A percentile compares a stretch with the other conserved stretches of the same genome.
These are phyloP conservation scores for Suillus hirtellus DNA, from an alignment of 768 basidiomycete genomes.

Conservation along the genomic window DNA sequence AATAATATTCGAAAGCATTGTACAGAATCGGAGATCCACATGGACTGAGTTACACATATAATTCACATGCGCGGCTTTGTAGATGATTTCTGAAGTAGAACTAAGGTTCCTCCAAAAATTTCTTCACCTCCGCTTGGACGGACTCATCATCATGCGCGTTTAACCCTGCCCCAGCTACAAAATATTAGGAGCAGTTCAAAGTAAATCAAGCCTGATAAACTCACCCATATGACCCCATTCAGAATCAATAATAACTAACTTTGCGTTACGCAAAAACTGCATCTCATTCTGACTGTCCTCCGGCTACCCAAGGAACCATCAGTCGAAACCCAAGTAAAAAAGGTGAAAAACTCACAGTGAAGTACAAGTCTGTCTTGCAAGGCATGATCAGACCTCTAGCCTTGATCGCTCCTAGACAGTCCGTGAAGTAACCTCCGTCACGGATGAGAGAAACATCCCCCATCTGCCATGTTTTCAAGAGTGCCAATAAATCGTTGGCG, in stretches of 20 bases:
- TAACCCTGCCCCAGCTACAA: slow-evolving; percentile 44
- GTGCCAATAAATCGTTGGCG: slow-evolving; percentile 53
- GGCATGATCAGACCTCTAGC: slow-evolving; percentile 60
- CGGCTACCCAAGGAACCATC: slow-evolving; percentile 37
- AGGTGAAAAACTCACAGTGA: slow-evolving; percentile 39
- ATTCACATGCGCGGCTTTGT: not conserved
- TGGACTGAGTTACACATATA: not conserved
- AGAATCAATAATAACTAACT: slow-evolving; percentile 51
- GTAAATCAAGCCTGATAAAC: slow-evolving; percentile 13
- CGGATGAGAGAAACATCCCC: slow-evolving; percentile 49
- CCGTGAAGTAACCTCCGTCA: slow-evolving; percentile 42
- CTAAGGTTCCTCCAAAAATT: slow-evolving; percentile 42
- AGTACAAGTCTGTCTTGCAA: slow-evolving; percentile 59
- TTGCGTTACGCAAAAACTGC: slow-evolving; percentile 39
- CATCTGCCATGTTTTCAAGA: slow-evolving; percentile 50
- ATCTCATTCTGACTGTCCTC: slow-evolving; percentile 55
- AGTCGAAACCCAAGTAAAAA: not conserved
- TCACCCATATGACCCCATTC: slow-evolving; percentile 59
- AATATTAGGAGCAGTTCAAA: not conserved
- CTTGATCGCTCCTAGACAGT: slow-evolving; percentile 43
- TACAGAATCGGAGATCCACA: not conserved
- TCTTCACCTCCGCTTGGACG: slow-evolving; percentile 42
- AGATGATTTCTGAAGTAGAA: not conserved
- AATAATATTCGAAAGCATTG: not conserved
- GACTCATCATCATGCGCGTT: slow-evolving; percentile 43